Conservation (phyloP, 2,329 filamentous ascomycete species). For the Apiospora pterosperma region DNA sequence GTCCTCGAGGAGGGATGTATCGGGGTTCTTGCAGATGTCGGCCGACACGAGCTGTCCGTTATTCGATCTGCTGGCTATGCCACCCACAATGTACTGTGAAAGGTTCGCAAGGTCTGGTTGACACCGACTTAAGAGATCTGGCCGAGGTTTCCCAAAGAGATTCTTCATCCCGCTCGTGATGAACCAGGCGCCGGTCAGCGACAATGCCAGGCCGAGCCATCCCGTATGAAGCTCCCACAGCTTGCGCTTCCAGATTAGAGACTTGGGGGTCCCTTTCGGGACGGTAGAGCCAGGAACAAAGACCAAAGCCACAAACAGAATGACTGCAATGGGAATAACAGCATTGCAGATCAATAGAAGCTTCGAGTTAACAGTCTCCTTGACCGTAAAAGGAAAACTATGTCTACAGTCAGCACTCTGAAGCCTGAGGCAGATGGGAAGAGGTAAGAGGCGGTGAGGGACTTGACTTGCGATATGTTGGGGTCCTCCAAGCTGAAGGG, state of each 20-base stretch:
- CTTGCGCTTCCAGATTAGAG: constrained; percentile 73
- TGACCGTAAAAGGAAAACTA: constrained; percentile 65
- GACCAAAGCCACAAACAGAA: constrained; percentile 64
- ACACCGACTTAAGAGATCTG: constrained; percentile 80
- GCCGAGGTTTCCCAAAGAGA: constrained; percentile 65
- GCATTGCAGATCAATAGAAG: constrained; percentile 63
- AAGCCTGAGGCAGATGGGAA: constrained; percentile 7
- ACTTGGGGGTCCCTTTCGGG: constrained; percentile 56
- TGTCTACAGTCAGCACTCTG: background rate
- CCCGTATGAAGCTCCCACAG: constrained; percentile 88
- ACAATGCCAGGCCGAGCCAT: constrained; percentile 76
- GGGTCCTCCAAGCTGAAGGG: constrained; percentile 72
- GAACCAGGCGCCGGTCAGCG: constrained; percentile 70
- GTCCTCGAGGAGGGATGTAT: constrained; percentile 63
- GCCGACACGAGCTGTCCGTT: constrained; percentile 70
- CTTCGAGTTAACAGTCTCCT: constrained; percentile 69
- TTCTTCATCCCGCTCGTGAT: constrained; percentile 86
- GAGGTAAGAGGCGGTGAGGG: constrained; percentile 4
- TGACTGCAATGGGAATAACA: constrained; percentile 62
- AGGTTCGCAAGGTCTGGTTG: constrained; percentile 67
- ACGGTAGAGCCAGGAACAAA: constrained; percentile 72
- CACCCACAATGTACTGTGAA: constrained; percentile 59
- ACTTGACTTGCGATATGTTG: constrained; percentile 62
- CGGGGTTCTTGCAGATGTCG: constrained; percentile 68
- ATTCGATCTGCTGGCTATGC: constrained; percentile 45